Percentiles rank a stretch among this genome's conserved stretches.
Conservation (phyloP, 1,139 yeast genomes). For the Yamadazyma sp. region DNA sequence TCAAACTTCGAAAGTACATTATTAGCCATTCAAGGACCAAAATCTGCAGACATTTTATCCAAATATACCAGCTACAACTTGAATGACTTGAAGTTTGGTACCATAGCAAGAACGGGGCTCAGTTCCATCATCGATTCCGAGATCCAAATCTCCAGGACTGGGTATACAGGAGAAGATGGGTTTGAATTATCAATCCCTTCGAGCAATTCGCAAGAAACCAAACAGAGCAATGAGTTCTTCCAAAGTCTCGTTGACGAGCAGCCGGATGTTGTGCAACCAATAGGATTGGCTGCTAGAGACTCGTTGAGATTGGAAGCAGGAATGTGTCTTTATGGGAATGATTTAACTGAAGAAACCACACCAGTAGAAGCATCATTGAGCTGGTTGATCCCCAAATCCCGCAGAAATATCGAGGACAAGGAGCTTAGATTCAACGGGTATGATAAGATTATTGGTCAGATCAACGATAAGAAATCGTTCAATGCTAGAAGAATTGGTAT, state of each 20-base stretch:
- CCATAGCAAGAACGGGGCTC: slow-evolving; percentile 46
- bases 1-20: slow-evolving; percentile 71
- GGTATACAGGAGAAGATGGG: slow-evolving; percentile 98
- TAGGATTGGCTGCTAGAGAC: slow-evolving; percentile 96
- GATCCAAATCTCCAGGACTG: slow-evolving; percentile 85
- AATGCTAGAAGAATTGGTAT: slow-evolving; percentile 73
- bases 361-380: slow-evolving; percentile 88
- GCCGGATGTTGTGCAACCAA: slow-evolving; percentile 68
- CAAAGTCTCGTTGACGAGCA: slow-evolving; percentile 55
- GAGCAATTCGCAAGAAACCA: slow-evolving; percentile 38
- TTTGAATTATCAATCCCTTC: slow-evolving; percentile 85
- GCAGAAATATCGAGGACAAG: slow-evolving; percentile 48
- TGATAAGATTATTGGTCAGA: slow-evolving; percentile 64
- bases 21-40: slow-evolving; percentile 91
- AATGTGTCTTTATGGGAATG: slow-evolving; percentile 96
- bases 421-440: slow-evolving; percentile 75
- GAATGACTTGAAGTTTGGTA: slow-evolving; percentile 69
- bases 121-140: slow-evolving; percentile 40
- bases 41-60: slow-evolving; percentile 65
- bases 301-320: slow-evolving; percentile 96
- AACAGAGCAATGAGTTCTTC: slow-evolving; percentile 60
- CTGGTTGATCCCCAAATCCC: slow-evolving; percentile 84
- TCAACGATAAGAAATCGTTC: slow-evolving; percentile 61
- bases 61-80: slow-evolving; percentile 63
- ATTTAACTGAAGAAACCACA: slow-evolving; percentile 73